Evolutionary conservation across 2,329 filamentous ascomycete species (phyloP), one percentile per base, ranked within the genome.

Genomic region (Cordyceps militaris): DNA sequence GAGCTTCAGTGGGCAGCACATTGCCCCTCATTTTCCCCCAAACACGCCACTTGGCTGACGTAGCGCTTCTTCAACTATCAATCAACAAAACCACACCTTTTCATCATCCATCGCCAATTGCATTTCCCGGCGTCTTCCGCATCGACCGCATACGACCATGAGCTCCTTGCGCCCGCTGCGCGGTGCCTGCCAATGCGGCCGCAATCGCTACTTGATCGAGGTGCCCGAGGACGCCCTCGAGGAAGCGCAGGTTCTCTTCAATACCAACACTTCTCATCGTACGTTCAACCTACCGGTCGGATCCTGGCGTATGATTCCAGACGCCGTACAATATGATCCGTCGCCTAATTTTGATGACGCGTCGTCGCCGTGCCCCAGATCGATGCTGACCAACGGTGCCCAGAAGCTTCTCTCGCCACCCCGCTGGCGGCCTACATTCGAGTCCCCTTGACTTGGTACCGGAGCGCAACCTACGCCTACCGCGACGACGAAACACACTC

Each of bases 151-250:
- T 4, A 30, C n/a, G 3, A 49, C 3, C 57, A 82, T 82, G 79
- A 76, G 68, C 66, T 68, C 71, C 52, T 67, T 72, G 58, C 74
- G 81, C 60, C 79, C 79, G 40, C 79, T 96, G 58, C 84, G 81
- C 62, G 91, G 91, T 66, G 83, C 85, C 62, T 96, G 92, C 75
- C 85, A 87, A 55, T 97, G 92, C 71, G 91, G 91, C 58, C 84
- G 92, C 61, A 96, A 94, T 67, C 81, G 86, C 67, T 96, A 96
- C 73, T 79, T 85, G 59, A 84, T 96, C 63, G 74, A 82, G 47
- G 79, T 93, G 24, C 91, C 91, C 1, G 70, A 76, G 21, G 72
- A 78, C 64, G 75, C 80, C 42, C 72, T 75, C 40, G 23, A 50
- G 34, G 73, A 79, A 52, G 84, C 86, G 16, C 80, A 85, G 63